These are phyloP conservation scores for Ogataea methylovora DNA, from an alignment of 805 yeast genomes.

Conservation along the genomic window DNA sequence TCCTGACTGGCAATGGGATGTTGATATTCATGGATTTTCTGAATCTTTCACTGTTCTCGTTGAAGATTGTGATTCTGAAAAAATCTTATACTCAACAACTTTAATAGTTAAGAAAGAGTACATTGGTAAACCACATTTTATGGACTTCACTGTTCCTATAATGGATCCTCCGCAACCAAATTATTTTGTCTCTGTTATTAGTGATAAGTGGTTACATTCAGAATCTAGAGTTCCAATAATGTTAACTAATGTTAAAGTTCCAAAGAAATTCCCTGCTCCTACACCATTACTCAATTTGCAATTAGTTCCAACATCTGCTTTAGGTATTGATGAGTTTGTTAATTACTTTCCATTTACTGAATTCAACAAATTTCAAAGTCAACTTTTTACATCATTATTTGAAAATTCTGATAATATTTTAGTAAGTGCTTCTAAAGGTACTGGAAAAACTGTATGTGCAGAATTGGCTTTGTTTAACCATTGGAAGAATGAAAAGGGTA, in stretches of 20 bases:
- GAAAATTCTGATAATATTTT: constrained; percentile 34
- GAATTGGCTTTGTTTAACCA: constrained; percentile 67
- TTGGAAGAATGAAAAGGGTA: constrained; percentile 64
- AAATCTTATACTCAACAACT: constrained; percentile 50
- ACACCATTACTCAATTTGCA: constrained; percentile 50
- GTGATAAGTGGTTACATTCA: constrained; percentile 84
- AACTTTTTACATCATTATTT: constrained; percentile 54
- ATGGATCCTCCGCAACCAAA: constrained; percentile 57
- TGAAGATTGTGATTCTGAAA: constrained; percentile 81
- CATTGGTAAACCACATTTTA: constrained; percentile 43
- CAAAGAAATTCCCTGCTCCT: constrained; percentile 57
- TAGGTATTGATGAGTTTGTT: constrained; percentile 41
- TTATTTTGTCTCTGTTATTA: constrained; percentile 61
- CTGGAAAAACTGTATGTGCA: constrained; percentile 66
- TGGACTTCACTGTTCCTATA: constrained; percentile 61
- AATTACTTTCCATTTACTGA: constrained; percentile 36
- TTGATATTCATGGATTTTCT: constrained; percentile 47
- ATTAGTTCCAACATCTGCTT: constrained; percentile 38
- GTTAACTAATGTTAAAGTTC: constrained; percentile 43
- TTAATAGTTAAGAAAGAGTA: constrained; percentile 44
- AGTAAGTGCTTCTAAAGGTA: constrained; percentile 67
- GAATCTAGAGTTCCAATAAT: constrained; percentile 55
- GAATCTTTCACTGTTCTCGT: constrained; percentile 67
- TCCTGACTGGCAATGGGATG: constrained; percentile 80
- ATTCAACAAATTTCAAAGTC: constrained; percentile 74